Conservation (phyloP, 179 eudicot species). For the Corrigiola litoralis region DNA sequence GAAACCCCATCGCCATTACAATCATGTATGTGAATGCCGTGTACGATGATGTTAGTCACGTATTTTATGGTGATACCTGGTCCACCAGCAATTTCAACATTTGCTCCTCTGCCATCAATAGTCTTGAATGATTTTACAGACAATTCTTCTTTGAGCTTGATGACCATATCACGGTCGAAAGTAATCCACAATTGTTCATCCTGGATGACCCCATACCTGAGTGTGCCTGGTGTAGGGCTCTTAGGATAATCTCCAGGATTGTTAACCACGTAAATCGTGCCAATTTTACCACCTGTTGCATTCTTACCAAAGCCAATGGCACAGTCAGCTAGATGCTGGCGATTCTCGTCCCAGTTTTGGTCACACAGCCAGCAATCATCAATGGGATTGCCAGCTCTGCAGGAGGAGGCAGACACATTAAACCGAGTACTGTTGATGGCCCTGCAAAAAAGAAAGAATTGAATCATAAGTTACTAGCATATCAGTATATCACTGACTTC, state of each 20-base stretch:
- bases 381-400: constrained; percentile 11
- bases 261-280: constrained; percentile 11
- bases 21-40: constrained; percentile 40
- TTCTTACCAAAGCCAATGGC: constrained; percentile 30
- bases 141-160: constrained; percentile 37
- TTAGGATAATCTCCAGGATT: constrained; percentile 16
- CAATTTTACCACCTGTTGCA: constrained; percentile 23
- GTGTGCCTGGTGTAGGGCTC: constrained; percentile 26
- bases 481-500: no score
- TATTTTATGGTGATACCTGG: constrained; percentile 47
- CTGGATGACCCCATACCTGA: constrained; percentile 27
- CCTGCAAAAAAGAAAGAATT: background rate
- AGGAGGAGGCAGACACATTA: constrained; percentile 12
- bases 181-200: constrained; percentile 23
- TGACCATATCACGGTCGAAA: constrained; percentile 19
- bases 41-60: constrained; percentile 50
- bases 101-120: constrained; percentile 59
- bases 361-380: constrained; percentile 20
- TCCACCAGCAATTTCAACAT: constrained; percentile 51
- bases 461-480: background rate
- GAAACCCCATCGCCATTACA: constrained; percentile 58
- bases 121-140: constrained; percentile 48
- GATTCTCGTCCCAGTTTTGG: constrained; percentile 9
- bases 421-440: background rate
- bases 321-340: constrained; percentile 19